Conservation (phyloP, 2,329 filamentous ascomycete species). For the Fusarium fracticaudum region DNA sequence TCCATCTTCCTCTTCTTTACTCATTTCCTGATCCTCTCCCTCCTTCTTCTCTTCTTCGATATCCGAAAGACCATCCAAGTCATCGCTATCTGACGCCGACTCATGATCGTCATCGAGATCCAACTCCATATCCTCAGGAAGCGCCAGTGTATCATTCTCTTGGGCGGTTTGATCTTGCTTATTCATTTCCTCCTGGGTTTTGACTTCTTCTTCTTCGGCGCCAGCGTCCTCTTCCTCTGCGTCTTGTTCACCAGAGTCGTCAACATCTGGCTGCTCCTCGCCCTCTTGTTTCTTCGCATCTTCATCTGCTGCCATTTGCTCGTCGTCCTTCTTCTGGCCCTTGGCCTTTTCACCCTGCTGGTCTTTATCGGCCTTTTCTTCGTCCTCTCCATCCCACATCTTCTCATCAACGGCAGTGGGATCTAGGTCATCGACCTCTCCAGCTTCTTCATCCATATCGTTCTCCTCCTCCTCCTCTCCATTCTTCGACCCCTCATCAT, state of each 20-base stretch:
- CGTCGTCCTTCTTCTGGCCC: conserved; percentile 72
- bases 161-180: conserved; percentile 78
- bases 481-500: conserved; percentile 68
- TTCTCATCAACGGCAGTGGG: conserved; percentile 95
- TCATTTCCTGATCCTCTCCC: conserved; percentile 53
- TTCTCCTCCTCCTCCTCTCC: conserved; percentile 72
- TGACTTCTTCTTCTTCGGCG: conserved; percentile 66
- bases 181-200: conserved; percentile 65
- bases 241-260: conserved; percentile 55
- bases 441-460: conserved; percentile 90
- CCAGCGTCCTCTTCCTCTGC: conserved; percentile 71
- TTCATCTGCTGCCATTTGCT: conserved; percentile 68
- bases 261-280: conserved; percentile 52
- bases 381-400: conserved; percentile 93
- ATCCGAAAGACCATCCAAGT: conserved; percentile 67
- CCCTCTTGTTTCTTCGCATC: conserved; percentile 61
- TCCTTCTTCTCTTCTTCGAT: conserved; percentile 57
- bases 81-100: conserved; percentile 64
- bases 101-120: conserved; percentile 78
- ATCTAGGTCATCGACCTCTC: conserved; percentile 90
- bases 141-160: conserved; percentile 82
- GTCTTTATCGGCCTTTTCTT: conserved; percentile 84
- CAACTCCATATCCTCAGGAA: conserved; percentile 90
- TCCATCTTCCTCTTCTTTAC: conserved; percentile 48
- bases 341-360: conserved; percentile 78